Conservation (phyloP, 345 rosid genomes). For the Erucastrum elatum region DNA sequence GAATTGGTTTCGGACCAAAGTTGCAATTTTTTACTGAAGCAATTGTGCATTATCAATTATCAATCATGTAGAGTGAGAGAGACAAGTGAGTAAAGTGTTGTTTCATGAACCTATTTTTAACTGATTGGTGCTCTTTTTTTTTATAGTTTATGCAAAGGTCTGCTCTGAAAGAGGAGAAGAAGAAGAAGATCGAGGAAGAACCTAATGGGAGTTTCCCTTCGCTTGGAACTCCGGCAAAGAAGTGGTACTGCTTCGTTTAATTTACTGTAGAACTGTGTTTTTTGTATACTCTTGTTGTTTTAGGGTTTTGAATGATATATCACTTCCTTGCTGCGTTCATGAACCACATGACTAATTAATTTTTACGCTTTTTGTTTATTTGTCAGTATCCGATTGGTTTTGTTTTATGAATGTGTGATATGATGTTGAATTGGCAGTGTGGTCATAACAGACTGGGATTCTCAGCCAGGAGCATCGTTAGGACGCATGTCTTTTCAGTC, state of each 20-base stretch:
- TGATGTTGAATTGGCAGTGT: conserved; percentile 46
- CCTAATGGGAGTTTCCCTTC: conserved; percentile 52
- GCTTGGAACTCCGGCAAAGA: conserved; percentile 45
- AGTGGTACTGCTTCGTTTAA: conserved; percentile 49
- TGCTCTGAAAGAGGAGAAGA: conserved; percentile 54
- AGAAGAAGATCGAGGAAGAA: conserved; percentile 60
- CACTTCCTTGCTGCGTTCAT: too few relatives aligned
- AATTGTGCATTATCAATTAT: neutral
- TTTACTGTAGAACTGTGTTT: too few relatives aligned
- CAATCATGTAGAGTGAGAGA: neutral
- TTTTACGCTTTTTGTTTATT: too few relatives aligned
- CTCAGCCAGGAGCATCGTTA: conserved; percentile 71
- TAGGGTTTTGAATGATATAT: too few relatives aligned
- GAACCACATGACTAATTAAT: too few relatives aligned
- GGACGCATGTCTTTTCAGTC: conserved; percentile 96
- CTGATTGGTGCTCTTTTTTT: neutral
- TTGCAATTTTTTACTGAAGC: neutral
- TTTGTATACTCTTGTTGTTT: too few relatives aligned
- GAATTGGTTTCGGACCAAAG: conserved; percentile 5
- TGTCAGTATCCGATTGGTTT: too few relatives aligned
- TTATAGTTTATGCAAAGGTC: conserved; percentile 90
- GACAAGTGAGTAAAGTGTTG: too few relatives aligned
- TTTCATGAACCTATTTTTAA: too few relatives aligned
- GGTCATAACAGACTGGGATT: conserved; percentile 89
- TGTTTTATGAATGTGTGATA: conserved; percentile 2